These are phyloP conservation scores for Boeremia exigua DNA, from an alignment of 2,329 filamentous ascomycete genomes.

Conservation along the genomic window DNA sequence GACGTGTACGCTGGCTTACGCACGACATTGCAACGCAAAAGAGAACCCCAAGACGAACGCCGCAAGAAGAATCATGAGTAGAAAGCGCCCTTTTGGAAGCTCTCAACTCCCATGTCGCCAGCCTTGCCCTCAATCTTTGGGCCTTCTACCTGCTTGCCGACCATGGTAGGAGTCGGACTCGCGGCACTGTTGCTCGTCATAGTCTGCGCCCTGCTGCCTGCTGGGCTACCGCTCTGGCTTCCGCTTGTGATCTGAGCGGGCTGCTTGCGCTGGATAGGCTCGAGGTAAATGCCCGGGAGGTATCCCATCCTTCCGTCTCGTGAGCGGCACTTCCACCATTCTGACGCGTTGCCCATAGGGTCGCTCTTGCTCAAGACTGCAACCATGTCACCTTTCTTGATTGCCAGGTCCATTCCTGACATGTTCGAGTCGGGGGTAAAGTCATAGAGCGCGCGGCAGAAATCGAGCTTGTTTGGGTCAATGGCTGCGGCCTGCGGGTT, in stretches of 20 bases:
- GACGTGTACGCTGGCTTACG: constrained; percentile 10
- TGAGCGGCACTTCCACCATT: constrained; percentile 97
- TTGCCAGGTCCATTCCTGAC: constrained; percentile 82
- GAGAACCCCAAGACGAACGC: constrained; percentile 5
- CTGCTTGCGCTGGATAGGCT: constrained; percentile 69
- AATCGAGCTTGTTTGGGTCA: constrained; percentile 91
- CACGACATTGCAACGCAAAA: constrained; percentile 12
- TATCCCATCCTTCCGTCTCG: constrained; percentile 91
- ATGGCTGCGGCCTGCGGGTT: constrained; percentile 61
- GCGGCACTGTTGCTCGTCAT: constrained; percentile 56
- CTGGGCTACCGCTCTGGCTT: constrained; percentile 49
- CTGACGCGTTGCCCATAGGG: constrained; percentile 86
- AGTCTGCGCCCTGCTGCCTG: constrained; percentile 60
- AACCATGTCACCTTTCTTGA: constrained; percentile 94
- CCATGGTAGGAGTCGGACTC: constrained; percentile 54
- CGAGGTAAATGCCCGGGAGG: constrained; percentile 87
- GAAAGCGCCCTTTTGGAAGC: constrained; percentile 74
- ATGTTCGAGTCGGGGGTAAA: constrained; percentile 78
- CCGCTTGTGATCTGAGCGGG: constrained; percentile 54
- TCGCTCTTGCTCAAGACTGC: constrained; percentile 93
- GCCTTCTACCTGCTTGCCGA: constrained; percentile 52
- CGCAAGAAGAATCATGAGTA: constrained; percentile 58
- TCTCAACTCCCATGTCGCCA: constrained; percentile 70
- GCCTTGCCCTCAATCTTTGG: constrained; percentile 64
- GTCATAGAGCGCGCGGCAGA: constrained; percentile 93